phyloP scores from a whole-genome alignment of 305 asterid genomes.

The Solanum chacoense region DNA sequence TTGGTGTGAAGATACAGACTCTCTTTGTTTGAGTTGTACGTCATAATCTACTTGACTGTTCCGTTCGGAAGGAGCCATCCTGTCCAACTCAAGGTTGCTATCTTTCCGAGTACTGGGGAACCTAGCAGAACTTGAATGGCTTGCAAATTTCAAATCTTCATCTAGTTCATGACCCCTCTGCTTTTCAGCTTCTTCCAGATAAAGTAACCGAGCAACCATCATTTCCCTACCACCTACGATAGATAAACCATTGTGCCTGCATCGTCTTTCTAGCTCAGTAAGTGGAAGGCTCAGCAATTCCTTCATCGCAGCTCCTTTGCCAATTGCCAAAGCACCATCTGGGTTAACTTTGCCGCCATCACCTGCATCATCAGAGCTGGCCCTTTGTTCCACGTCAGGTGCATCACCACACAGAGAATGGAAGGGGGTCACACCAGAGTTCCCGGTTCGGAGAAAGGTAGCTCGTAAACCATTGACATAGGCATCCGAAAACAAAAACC shows the following conservation, averaged over 20 bases:
- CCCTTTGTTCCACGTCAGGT: conserved; percentile 62
- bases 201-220: conserved; percentile 91
- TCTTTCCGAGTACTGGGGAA: conserved; percentile 42
- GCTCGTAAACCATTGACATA: conserved; percentile 91
- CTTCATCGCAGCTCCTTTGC: conserved; percentile 85
- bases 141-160: conserved; percentile 53
- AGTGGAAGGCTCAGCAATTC: conserved; percentile 70
- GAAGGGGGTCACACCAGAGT: conserved; percentile 67
- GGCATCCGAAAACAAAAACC: conserved; percentile 92
- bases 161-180: conserved; percentile 69
- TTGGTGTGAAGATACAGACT: conserved; percentile 18
- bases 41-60: conserved; percentile 39
- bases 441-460: conserved; percentile 80
- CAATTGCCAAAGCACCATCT: conserved; percentile 87
- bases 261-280: conserved; percentile 79
- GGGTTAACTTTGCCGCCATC: conserved; percentile 45
- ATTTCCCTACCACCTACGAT: conserved; percentile 89
- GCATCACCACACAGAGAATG: conserved; percentile 93
- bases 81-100: conserved; percentile 34
- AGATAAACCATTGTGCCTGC: conserved; percentile 85
- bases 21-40: conserved; percentile 35
- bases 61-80: conserved; percentile 32
- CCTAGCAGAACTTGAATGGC: conserved; percentile 52
- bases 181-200: conserved; percentile 91
- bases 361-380: conserved; percentile 38